These are phyloP conservation scores for Hymenoscyphus fraxineus DNA, from an alignment of 2,329 filamentous ascomycete genomes.

Conservation along the genomic window DNA sequence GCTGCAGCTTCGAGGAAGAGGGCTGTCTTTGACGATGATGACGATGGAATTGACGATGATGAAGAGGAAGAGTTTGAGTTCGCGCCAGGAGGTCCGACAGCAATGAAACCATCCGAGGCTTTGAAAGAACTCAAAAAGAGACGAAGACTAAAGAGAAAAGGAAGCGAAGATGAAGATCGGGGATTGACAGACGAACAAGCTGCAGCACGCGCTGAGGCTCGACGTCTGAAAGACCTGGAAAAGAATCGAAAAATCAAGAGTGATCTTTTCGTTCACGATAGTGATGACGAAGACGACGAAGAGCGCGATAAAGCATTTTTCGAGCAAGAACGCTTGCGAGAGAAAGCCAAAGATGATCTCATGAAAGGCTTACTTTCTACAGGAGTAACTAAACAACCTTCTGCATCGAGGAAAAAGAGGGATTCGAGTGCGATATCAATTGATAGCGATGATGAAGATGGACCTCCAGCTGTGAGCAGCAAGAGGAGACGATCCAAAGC, in stretches of 20 bases:
- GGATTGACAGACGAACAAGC: conserved; percentile 59
- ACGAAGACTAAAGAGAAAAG: conserved; percentile 41
- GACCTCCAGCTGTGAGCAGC: conserved; percentile 16
- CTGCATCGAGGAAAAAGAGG: conserved; percentile 20
- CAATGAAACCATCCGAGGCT: conserved; percentile 49
- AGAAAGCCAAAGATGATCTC: conserved; percentile 38
- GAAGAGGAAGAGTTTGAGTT: conserved; percentile 55
- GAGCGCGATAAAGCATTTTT: conserved; percentile 75
- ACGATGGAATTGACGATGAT: conserved; percentile 53
- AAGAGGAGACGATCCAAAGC: conserved; percentile 27
- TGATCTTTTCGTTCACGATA: conserved; percentile 72
- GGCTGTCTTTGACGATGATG: conserved; percentile 68
- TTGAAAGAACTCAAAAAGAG: conserved; percentile 57
- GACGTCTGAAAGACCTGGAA: conserved; percentile 66
- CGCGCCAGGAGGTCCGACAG: conserved; percentile 62
- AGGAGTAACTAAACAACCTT: conserved; percentile 18
- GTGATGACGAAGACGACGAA: conserved; percentile 84
- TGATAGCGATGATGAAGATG: conserved; percentile 33
- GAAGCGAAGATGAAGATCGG: conserved; percentile 42
- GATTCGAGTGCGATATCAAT: conserved; percentile 14
- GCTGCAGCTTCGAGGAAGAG: conserved; percentile 47
- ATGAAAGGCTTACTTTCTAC: conserved; percentile 32
- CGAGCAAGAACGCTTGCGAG: conserved; percentile 65
- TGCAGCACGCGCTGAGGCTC: conserved; percentile 55
- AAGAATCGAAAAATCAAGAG: conserved; percentile 81